Base-by-base conservation (phyloP, 805 yeast genomes). In the Schwanniomyces occidentalis region DNA sequence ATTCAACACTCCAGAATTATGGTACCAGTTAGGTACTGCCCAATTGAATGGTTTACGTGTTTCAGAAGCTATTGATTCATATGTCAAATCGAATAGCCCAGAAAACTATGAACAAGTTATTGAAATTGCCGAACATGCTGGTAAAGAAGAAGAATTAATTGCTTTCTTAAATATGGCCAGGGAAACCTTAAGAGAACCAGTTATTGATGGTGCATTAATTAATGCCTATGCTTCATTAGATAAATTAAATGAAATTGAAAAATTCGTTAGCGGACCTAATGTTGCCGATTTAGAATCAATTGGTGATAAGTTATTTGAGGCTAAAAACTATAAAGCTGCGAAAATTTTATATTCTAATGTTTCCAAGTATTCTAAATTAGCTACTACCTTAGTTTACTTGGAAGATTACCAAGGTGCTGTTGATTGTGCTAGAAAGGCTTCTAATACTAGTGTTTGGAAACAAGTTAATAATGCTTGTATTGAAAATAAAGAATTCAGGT, bases 391-490 rank as follows among this genome's bases (percentile, higher is more conserved):
- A 56, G 99, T 93, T 22, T 89, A 82, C 69, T 71, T 93, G 54
- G 81, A 80, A 36, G 97, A 93, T 59, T 90, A 88, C 63, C 97
- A 93, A 68, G 80, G 87, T 37, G 99, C 99, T 33, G 99, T 93
- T 44, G 98, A 93, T 57, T 89, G 97, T 65, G 99, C 99, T 15
- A 85, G 99, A 73, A 93, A 91, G 68, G 98, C 99, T 3, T 85
- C 95, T 22, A 89, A 88, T 63, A 78, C 84, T 41, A 76, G 75
- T 55, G 99, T 93, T 25, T 93, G 99, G 99, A 93, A 89, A 66
- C 95, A 90, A 65, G 99, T 93, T 33, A 88, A 89, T 65, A 86
- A 82, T 60, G 99, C 97, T 15, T 93, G 99, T 78, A 82, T 93
- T 61, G 95, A 82, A 49, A 85, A 87, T 69, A 82, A 82, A 58